phyloP scores from a whole-genome alignment of 768 basidiomycete species.

The Gloeopeniophorella convolvens region DNA sequence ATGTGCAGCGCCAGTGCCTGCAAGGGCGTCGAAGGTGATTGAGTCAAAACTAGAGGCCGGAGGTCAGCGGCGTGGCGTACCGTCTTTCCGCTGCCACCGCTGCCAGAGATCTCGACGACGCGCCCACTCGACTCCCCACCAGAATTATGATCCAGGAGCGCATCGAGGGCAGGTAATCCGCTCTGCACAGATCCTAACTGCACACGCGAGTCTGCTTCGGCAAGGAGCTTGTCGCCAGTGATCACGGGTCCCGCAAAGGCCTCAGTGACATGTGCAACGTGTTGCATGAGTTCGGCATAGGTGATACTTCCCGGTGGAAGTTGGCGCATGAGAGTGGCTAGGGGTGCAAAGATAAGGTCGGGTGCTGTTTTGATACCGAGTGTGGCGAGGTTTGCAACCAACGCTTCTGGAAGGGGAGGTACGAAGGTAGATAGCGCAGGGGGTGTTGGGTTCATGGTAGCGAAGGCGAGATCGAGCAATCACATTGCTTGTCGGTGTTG shows the following conservation, averaged over 20 bases:
- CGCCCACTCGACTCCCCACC: slow-evolving; percentile 32
- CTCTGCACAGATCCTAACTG: slow-evolving; percentile 24
- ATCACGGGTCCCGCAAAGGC: slow-evolving; percentile 2
- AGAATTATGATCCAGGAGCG: slow-evolving; percentile 41
- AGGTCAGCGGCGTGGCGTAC: no score
- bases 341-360: slow-evolving; percentile 14
- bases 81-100: slow-evolving; percentile 59
- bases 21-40: slow-evolving; percentile 5
- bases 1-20: slow-evolving; percentile 59
- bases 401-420: slow-evolving; percentile 9
- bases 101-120: slow-evolving; percentile 66
- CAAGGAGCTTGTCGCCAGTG: slow-evolving; percentile 29
- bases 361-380: slow-evolving; percentile 13
- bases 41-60: no score
- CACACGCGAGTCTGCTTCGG: slow-evolving; percentile 22
- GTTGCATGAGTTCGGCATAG: slow-evolving; percentile 8
- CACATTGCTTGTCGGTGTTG: background rate
- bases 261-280: slow-evolving; percentile 12
- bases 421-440: slow-evolving; percentile 3
- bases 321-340: slow-evolving; percentile 1
- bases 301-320: slow-evolving; percentile 16
- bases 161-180: slow-evolving; percentile 47
- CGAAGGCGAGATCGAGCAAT: background rate
- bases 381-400: slow-evolving; percentile 10
- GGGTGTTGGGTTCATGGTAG: slow-evolving; percentile 2